Base-by-base conservation (phyloP, 441 rosid genomes). In the Erodium moschatum region DNA sequence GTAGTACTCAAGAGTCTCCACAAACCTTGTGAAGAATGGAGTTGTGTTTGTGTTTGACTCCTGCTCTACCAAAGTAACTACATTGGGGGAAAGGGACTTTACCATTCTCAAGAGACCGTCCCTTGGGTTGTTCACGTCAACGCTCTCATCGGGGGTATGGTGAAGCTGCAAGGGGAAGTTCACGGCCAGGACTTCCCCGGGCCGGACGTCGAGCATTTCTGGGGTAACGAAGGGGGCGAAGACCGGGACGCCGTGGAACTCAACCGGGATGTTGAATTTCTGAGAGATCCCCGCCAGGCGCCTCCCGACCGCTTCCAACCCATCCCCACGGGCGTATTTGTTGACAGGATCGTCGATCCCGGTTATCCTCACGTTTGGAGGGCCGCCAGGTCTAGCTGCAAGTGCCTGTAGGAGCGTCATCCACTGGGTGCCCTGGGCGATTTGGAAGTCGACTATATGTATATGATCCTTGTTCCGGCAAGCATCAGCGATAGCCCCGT, bases 401-500 rank as follows among this genome's bases (percentile, higher is more conserved):
- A 91, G 92, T 0, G 96, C 97, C 68, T 86, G 92, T 33, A 92
- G 84, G 44, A 92, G 92, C 44, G 97, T 78, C 62, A 84, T 66
- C 97, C 96, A 92, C 73, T 92, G 97, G 18, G 83, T 85, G 56
- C 96, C 96, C 74, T 89, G 96, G 66, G 79, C 85, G 66, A 92
- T 92, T 70, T 89, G 92, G 79, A 89, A 92, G 79, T 92, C 97
- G 4, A 91, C 76, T 56, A 91, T 91, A 68, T 91, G 96, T 56
- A 91, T 87, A 38, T 67, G 82, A 40, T 85, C 79, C 76, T 88
- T 92, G 11, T 81, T 77, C 75, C 81, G 86, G 85, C 96, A 88
- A 42, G 95, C 95, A 73, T 89, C 95, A 2, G 97, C 97, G 16
- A 89, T 88, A 0, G 97, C 96, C 6, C 95, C 97, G 42, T 92